Conservation (phyloP, 768 basidiomycete species). For the Coprinopsis cinerea region DNA sequence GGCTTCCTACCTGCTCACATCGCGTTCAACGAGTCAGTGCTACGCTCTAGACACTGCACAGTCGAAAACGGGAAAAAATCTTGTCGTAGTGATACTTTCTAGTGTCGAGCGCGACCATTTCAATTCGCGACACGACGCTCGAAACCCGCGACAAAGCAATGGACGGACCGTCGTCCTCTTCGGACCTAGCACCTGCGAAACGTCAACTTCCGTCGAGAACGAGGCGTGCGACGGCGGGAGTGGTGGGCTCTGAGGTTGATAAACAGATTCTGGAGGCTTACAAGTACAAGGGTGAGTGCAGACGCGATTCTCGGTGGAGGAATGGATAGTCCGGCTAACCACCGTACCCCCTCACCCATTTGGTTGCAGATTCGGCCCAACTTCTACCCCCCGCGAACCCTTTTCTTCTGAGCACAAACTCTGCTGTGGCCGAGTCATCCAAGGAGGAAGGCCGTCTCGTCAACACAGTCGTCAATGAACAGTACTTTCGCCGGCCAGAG, state of each 20-base stretch:
- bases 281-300: conserved; percentile 63
- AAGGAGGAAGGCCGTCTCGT: conserved; percentile 30
- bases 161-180: conserved; percentile 33
- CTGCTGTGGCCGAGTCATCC: conserved; percentile 42
- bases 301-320: too few species aligned
- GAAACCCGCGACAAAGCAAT: conserved; percentile 21
- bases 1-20: not conserved
- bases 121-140: not conserved
- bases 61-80: not conserved
- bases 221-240: conserved; percentile 74
- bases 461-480: conserved; percentile 57
- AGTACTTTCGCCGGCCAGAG: conserved; percentile 75
- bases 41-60: not conserved
- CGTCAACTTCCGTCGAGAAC: conserved; percentile 79
- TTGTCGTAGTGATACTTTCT: not conserved
- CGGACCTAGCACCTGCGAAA: conserved; percentile 50
- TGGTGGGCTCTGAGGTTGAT: conserved; percentile 76
- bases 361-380: conserved; percentile 57
- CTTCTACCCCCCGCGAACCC: conserved; percentile 60
- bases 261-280: conserved; percentile 78
- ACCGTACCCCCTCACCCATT: not conserved
- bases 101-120: not conserved
- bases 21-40: not conserved
- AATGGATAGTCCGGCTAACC: not conserved
- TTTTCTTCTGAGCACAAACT: conserved; percentile 73